Conservation (phyloP, 192 early-diverging fungal species). For the Coemansia sp. region DNA sequence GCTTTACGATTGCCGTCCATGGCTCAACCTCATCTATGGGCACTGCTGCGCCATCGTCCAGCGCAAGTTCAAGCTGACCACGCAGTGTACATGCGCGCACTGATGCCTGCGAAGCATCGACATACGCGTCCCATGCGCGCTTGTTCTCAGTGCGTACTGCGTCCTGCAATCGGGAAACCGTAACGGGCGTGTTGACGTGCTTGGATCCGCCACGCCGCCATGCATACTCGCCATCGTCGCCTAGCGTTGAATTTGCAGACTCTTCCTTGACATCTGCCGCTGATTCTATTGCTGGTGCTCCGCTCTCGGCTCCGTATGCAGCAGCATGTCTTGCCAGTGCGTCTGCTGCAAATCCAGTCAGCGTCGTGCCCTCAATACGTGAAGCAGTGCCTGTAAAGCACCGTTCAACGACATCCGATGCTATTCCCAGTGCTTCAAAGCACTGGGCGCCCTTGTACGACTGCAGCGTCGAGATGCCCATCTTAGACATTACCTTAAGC, state of each 20-base stretch:
- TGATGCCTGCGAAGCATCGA: conserved; percentile 71
- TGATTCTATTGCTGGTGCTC: conserved; percentile 60
- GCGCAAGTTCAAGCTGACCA: conserved; percentile 83
- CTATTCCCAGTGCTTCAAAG: conserved; percentile 94
- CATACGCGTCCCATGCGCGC: conserved; percentile 81
- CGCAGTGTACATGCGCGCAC: conserved; percentile 92
- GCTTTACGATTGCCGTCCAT: conserved; percentile 93
- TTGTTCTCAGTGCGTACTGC: conserved; percentile 92
- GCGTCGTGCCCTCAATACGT: conserved; percentile 87
- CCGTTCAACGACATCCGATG: conserved; percentile 77
- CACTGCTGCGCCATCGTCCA: conserved; percentile 57
- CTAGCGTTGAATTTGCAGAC: conserved; percentile 76
- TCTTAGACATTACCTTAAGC: conserved; percentile 99
- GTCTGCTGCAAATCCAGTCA: conserved; percentile 79
- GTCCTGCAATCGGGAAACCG: conserved; percentile 90
- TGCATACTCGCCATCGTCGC: conserved; percentile 95
- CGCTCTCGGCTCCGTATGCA: conserved; percentile 66
- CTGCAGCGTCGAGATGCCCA: conserved; percentile 98
- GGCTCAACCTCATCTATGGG: conserved; percentile 95
- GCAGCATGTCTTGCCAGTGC: conserved; percentile 80
- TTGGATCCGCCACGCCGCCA: conserved; percentile 91
- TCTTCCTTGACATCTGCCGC: conserved; percentile 89
- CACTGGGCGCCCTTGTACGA: conserved; percentile 99
- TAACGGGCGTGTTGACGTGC: conserved; percentile 87
- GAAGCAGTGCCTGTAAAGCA: conserved; percentile 97